Percentiles rank a stretch among this genome's conserved stretches.
Conservation (phyloP, 2,329 filamentous ascomycete genomes). For the Fusarium aywerte region DNA sequence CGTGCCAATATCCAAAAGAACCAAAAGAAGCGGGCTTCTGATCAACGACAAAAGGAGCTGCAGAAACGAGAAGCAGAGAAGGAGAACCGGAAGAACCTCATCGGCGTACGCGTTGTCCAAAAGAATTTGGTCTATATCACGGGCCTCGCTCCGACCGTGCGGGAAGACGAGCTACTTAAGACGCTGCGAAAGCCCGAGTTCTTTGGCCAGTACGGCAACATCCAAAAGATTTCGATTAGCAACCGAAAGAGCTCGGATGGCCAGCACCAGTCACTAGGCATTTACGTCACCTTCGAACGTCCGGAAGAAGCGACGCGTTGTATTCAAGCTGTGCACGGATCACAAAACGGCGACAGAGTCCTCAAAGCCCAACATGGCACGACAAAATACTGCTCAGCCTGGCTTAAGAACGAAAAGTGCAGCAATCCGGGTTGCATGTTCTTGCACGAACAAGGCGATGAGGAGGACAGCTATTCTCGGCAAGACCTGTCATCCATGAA, state of each 20-base stretch:
- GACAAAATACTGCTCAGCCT: constrained; percentile 98
- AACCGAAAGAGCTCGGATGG: constrained; percentile 83
- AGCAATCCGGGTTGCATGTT: constrained; percentile 98
- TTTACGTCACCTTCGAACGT: constrained; percentile 97
- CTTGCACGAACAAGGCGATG: constrained; percentile 96
- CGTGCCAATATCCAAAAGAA: constrained; percentile 85
- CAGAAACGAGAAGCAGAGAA: constrained; percentile 97
- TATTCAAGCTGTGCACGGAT: constrained; percentile 92
- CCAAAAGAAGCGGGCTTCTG: constrained; percentile 88
- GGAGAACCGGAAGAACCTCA: constrained; percentile 93
- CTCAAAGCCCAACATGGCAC: constrained; percentile 85
- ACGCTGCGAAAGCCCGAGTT: constrained; percentile 91
- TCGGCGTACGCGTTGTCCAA: constrained; percentile 94
- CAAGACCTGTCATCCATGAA: constrained; percentile 97
- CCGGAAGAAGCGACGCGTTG: constrained; percentile 91
- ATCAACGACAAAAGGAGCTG: constrained; percentile 89
- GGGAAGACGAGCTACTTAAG: constrained; percentile 91
- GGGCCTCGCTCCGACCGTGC: constrained; percentile 88
- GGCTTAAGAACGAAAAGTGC: constrained; percentile 92
- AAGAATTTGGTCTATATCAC: constrained; percentile 99
- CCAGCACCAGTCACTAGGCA: constrained; percentile 88
- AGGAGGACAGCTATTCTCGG: constrained; percentile 94
- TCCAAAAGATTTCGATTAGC: constrained; percentile 98
- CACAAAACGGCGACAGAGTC: constrained; percentile 86
- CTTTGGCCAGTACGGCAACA: constrained; percentile 98